A percentile compares a stretch with the other conserved stretches of the same genome.
These are phyloP conservation scores for Eutrema heterophyllum DNA, from an alignment of 345 rosid genomes.

Conservation along the genomic window DNA sequence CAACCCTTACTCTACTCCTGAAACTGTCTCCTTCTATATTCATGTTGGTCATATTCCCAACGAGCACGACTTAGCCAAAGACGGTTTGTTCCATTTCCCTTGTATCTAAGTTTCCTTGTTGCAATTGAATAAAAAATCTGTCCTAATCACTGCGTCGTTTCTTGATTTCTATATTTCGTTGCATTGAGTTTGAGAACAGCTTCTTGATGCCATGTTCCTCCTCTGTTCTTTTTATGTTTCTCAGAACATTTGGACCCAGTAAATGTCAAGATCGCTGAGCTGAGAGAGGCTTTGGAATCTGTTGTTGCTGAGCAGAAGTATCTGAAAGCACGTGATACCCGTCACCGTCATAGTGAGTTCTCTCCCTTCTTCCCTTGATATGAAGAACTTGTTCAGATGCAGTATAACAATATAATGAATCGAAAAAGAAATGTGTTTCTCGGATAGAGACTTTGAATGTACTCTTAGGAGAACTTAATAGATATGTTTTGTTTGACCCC, in stretches of 20 bases:
- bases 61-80: slow-evolving; percentile 92
- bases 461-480: background rate
- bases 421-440: background rate
- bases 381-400: background rate
- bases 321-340: slow-evolving; percentile 86
- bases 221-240: slow-evolving; percentile 7
- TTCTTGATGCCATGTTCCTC: slow-evolving; percentile 1
- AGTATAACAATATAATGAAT: background rate
- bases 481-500: background rate
- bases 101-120: background rate
- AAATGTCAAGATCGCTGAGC: slow-evolving; percentile 89
- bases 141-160: background rate
- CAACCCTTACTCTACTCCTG: slow-evolving; percentile 89
- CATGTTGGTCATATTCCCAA: slow-evolving; percentile 95
- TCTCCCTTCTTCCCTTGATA: background rate
- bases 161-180: background rate
- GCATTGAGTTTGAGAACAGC: background rate
- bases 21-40: slow-evolving; percentile 89
- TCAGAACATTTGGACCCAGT: slow-evolving; percentile 92
- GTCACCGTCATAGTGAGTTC: slow-evolving; percentile 86
- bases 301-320: slow-evolving; percentile 93
- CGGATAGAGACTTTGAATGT: background rate
- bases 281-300: slow-evolving; percentile 88
- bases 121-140: background rate
- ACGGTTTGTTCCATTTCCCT: slow-evolving; percentile 45